These are phyloP conservation scores for Trametes punicea DNA, from an alignment of 768 basidiomycete species.

Conservation along the genomic window DNA sequence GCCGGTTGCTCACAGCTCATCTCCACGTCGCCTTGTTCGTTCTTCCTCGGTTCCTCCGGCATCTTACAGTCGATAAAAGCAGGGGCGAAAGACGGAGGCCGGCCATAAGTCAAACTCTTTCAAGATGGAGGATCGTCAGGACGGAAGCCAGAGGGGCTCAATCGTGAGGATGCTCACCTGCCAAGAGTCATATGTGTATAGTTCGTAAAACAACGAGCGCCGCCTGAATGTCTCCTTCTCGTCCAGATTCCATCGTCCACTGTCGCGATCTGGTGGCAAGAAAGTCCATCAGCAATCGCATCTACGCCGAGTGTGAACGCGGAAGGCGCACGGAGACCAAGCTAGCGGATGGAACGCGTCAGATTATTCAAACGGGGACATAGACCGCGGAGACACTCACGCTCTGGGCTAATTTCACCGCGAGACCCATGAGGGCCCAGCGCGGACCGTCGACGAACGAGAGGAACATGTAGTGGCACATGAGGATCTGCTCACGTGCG, in stretches of 20 bases:
- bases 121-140: constrained; percentile 3
- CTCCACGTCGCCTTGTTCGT: constrained; percentile 49
- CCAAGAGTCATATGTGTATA: constrained; percentile 67
- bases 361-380: constrained; percentile 14
- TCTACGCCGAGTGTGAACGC: not conserved
- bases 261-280: constrained; percentile 55
- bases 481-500: constrained; percentile 46
- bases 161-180: constrained; percentile 45
- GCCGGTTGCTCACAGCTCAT: constrained; percentile 51
- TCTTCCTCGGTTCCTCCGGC: constrained; percentile 39
- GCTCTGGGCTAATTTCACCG: constrained; percentile 67
- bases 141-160: not conserved
- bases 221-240: constrained; percentile 54
- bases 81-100: constrained; percentile 62
- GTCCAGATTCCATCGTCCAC: constrained; percentile 59
- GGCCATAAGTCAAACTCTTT: constrained; percentile 69
- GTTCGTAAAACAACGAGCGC: constrained; percentile 60
- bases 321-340: constrained; percentile 59
- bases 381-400: constrained; percentile 36
- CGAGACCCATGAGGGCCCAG: constrained; percentile 70
- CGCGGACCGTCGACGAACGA: constrained; percentile 52
- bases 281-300: not conserved
- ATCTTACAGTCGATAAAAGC: constrained; percentile 55
- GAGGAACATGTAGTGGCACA: constrained; percentile 46
- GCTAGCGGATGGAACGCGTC: constrained; percentile 34